Percentiles rank a stretch among this genome's conserved stretches.
Conservation (phyloP, 2,329 filamentous ascomycete species). For the Hypoxylon sp. region DNA sequence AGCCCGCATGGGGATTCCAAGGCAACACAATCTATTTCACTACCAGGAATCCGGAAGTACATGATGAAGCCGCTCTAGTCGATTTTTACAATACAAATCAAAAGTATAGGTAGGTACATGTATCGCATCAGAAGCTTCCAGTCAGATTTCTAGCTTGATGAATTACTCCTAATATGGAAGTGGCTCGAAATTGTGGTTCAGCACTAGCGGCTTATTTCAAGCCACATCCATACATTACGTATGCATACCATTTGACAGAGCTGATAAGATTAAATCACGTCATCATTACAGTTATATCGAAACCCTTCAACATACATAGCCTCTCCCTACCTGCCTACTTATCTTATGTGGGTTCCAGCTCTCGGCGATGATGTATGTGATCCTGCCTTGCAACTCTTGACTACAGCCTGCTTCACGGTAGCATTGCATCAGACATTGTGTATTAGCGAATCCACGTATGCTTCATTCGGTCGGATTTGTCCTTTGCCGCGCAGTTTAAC, state of each 20-base stretch:
- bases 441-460: conserved; percentile 2
- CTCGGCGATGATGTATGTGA: conserved; percentile 18
- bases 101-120: conserved; percentile 3
- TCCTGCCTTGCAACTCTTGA: not conserved
- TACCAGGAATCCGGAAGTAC: conserved; percentile 4
- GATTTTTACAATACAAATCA: not conserved
- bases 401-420: conserved; percentile 5
- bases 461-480: conserved; percentile 7
- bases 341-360: conserved; percentile 2
- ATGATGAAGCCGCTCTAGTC: not conserved
- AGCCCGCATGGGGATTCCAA: conserved; percentile 38
- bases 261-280: conserved; percentile 42
- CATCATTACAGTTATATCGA: conserved; percentile 29
- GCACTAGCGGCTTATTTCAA: conserved; percentile 18
- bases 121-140: conserved; percentile 4
- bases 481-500: conserved; percentile 9
- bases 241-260: conserved; percentile 9
- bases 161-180: conserved; percentile 11
- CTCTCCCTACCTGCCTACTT: not conserved
- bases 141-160: conserved; percentile 1
- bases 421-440: not conserved
- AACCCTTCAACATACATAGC: conserved; percentile 2
- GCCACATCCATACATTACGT: conserved; percentile 41
- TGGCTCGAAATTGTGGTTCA: conserved; percentile 13
- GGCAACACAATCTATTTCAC: conserved; percentile 18